Evolutionary conservation across 495 filamentous ascomycete genomes (phyloP).

Genomic region (Parmelia sp.): DNA sequence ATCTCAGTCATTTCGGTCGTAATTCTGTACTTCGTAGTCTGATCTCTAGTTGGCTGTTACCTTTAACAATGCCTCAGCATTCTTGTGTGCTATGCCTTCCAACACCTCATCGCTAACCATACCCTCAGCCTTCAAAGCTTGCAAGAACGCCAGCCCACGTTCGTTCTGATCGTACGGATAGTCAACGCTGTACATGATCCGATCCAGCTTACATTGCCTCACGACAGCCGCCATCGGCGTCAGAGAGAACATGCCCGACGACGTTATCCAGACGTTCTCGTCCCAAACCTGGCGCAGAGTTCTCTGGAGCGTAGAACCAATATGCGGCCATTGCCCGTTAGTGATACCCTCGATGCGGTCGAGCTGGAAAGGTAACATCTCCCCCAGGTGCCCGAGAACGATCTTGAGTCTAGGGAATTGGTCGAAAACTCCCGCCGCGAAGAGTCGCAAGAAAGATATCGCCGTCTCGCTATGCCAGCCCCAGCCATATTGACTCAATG

Average conservation of each 20-base stretch:
- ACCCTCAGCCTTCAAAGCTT: slow-evolving; percentile 34
- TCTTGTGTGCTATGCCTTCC: background rate
- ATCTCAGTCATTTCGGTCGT: too few relatives aligned
- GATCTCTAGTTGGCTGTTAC: too few relatives aligned
- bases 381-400: slow-evolving; percentile 38
- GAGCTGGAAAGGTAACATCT: slow-evolving; percentile 42
- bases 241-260: background rate
- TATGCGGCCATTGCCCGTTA: too few relatives aligned
- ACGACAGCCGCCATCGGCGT: background rate
- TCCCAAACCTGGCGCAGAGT: background rate
- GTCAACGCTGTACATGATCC: slow-evolving; percentile 5
- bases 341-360: slow-evolving; percentile 32
- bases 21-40: too few relatives aligned
- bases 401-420: slow-evolving; percentile 23
- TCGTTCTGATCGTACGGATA: background rate
- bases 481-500: slow-evolving; percentile 7
- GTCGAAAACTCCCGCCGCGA: slow-evolving; percentile 21
- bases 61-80: background rate
- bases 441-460: slow-evolving; percentile 17
- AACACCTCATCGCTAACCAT: slow-evolving; percentile 27
- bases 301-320: background rate
- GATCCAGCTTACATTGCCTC: background rate
- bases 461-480: slow-evolving; percentile 22
- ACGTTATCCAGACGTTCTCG: background rate
- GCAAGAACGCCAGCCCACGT: background rate